Percentiles rank a stretch among this genome's conserved stretches.
Evolutionary conservation across 1,284 basidiomycete species (phyloP).

Genomic region (Paramarasmius palmivorus): DNA sequence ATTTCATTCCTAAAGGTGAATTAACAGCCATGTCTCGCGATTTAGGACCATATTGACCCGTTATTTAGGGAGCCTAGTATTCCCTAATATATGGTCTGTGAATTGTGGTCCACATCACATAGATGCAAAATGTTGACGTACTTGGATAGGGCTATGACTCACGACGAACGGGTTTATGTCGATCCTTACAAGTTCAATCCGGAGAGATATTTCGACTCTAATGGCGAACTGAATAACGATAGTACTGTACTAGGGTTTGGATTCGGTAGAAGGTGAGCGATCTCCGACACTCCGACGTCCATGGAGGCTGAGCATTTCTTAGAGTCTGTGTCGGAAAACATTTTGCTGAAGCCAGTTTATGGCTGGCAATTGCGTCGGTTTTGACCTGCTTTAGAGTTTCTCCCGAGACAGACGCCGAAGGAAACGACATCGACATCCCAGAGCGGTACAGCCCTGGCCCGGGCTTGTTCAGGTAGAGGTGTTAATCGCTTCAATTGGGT

Average conservation of each 20-base stretch:
- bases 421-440: constrained; percentile 5
- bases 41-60: not conserved
- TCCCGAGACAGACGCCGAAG: constrained; percentile 1
- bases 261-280: constrained; percentile 32
- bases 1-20: constrained; percentile 30
- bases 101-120: not conserved
- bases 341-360: constrained; percentile 7
- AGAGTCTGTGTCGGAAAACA: constrained; percentile 4
- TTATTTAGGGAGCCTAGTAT: constrained; percentile 19
- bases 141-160: constrained; percentile 33
- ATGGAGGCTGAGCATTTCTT: not conserved
- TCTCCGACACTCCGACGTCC: not conserved
- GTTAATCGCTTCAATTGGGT: not conserved
- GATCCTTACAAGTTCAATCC: constrained; percentile 31
- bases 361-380: constrained; percentile 9
- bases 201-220: constrained; percentile 28
- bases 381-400: constrained; percentile 3
- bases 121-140: not conserved
- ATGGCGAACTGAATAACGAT: constrained; percentile 22
- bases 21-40: not conserved
- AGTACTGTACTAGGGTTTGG: constrained; percentile 28
- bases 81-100: constrained; percentile 33
- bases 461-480: not conserved
- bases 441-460: not conserved
- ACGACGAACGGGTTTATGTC: constrained; percentile 29